Conservation (phyloP, 1,284 basidiomycete species). For the Ceratobasidium sp. region DNA sequence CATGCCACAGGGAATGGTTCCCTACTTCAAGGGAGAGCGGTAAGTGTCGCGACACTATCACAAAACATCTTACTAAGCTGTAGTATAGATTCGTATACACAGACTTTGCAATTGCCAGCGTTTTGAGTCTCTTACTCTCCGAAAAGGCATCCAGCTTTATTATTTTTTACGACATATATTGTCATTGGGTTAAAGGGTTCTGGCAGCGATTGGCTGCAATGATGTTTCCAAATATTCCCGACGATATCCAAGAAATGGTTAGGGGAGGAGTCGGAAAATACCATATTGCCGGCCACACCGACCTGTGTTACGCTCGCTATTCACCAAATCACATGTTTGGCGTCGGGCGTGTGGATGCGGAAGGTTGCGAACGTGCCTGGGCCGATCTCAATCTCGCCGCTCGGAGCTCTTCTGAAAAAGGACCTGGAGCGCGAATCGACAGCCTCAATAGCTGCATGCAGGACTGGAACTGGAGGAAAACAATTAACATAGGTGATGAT, state of each 20-base stretch:
- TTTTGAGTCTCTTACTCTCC: background rate
- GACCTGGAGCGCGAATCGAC: background rate
- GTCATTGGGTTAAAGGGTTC: background rate
- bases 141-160: background rate
- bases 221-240: background rate
- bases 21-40: background rate
- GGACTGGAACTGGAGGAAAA: constrained; percentile 17
- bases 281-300: constrained; percentile 9
- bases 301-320: background rate
- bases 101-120: background rate
- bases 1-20: background rate
- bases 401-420: constrained; percentile 5
- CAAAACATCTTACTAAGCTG: background rate
- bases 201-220: background rate
- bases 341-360: background rate
- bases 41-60: background rate
- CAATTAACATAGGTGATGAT: background rate
- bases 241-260: background rate
- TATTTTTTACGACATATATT: background rate
- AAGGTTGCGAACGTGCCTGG: constrained; percentile 1
- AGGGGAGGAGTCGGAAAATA: background rate
- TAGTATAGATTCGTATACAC: background rate
- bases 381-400: constrained; percentile 4
- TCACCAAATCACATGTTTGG: background rate
- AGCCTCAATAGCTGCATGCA: background rate